Percentiles rank a stretch among this genome's conserved stretches.
Evolutionary conservation across 2,329 filamentous ascomycete genomes (phyloP).

Genomic region (Talaromyces islandicus): DNA sequence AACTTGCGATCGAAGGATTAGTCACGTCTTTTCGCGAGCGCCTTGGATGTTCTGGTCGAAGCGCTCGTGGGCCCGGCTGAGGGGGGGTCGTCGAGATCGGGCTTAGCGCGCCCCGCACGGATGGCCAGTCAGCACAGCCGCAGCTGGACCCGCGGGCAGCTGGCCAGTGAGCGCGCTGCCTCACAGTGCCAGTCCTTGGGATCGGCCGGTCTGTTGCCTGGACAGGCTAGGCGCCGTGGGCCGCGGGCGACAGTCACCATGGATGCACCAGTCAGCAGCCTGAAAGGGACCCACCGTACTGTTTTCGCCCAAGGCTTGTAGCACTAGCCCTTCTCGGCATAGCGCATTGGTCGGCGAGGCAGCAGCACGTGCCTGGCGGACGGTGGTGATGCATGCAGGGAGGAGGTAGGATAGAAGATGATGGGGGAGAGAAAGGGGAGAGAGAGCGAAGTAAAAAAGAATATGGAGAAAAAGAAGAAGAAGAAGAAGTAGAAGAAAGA

Average conservation of each 20-base stretch:
- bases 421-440: background rate
- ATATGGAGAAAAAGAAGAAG: background rate
- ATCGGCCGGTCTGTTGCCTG: background rate
- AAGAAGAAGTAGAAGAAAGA: too few relatives aligned
- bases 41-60: background rate
- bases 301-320: background rate
- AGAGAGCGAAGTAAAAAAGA: background rate
- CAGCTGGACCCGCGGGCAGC: background rate
- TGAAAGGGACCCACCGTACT: background rate
- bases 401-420: background rate
- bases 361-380: slow-evolving; percentile 5
- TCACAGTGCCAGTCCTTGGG: background rate
- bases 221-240: background rate
- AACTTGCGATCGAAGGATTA: background rate
- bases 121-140: background rate
- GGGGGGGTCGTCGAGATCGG: background rate
- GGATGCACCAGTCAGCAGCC: background rate
- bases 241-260: background rate
- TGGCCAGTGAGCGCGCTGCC: background rate
- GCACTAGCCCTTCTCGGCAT: slow-evolving; percentile 4
- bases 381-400: background rate
- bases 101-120: background rate
- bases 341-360: background rate
- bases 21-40: background rate
- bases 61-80: background rate